Evolutionary conservation across 2,329 filamentous ascomycete species (phyloP).

Genomic region (Falciphora oryzae): DNA sequence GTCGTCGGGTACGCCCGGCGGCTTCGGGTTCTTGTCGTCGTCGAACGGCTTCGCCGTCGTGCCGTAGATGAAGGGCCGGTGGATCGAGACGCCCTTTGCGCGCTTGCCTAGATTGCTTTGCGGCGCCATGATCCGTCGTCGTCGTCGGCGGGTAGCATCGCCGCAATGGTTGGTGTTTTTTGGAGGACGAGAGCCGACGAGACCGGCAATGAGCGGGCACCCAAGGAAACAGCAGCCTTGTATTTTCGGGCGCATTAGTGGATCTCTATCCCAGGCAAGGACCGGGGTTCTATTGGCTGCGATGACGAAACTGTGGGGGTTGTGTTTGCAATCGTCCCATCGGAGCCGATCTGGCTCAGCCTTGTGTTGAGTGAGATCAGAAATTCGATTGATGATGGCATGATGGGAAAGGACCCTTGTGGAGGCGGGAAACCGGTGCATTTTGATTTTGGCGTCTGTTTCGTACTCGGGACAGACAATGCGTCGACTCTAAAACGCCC

Average conservation of each 20-base stretch:
- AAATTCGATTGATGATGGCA: not conserved
- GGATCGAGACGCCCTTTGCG: constrained; percentile 60
- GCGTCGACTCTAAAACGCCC: not conserved
- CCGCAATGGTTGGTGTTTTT: not conserved
- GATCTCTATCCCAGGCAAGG: not conserved
- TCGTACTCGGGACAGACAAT: not conserved
- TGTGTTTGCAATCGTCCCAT: not conserved
- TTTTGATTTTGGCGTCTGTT: not conserved
- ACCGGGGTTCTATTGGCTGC: not conserved
- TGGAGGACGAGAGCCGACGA: not conserved
- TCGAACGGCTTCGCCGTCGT: constrained; percentile 76
- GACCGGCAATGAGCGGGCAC: not conserved
- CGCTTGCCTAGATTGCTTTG: constrained; percentile 54
- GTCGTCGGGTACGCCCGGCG: constrained; percentile 71
- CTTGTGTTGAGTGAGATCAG: not conserved
- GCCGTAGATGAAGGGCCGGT: constrained; percentile 65
- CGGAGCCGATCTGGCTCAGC: not conserved
- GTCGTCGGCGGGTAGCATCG: not conserved
- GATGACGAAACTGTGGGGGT: not conserved
- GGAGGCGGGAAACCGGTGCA: too few relatives aligned
- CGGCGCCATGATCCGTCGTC: constrained; percentile 46
- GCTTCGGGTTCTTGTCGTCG: constrained; percentile 70
- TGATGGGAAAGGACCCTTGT: not conserved
- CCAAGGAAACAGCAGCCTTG: not conserved
- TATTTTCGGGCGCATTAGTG: not conserved